A percentile compares a stretch with the other conserved stretches of the same genome.
Evolutionary conservation across 352 stramenopile species (phyloP).

Genomic region (Phytopythium boreale): DNA sequence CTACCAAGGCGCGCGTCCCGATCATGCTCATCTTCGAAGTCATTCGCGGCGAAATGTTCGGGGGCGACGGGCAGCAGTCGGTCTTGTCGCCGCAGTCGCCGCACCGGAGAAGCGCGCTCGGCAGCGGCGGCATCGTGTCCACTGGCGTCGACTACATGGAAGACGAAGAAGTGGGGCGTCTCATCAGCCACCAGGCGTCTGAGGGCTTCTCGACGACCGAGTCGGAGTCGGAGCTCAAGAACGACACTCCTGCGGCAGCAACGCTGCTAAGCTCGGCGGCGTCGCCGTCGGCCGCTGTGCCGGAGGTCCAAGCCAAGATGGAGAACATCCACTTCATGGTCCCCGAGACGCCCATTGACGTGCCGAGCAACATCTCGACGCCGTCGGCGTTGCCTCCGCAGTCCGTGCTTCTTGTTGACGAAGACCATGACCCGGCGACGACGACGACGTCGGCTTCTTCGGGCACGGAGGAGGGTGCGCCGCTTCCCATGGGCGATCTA

Average conservation of each 20-base stretch:
- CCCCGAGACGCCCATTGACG: conserved; percentile 68
- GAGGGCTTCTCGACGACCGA: conserved; percentile 41
- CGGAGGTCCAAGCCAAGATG: conserved; percentile 3
- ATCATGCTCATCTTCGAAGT: conserved; percentile 90
- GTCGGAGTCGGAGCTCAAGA: conserved; percentile 19
- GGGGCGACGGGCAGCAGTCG: conserved; percentile 40
- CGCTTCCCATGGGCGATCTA: conserved; percentile 1
- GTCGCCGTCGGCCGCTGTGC: background rate
- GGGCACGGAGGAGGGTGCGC: background rate
- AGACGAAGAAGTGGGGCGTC: conserved; percentile 71
- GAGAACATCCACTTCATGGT: conserved; percentile 13
- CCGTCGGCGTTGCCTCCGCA: conserved; percentile 34
- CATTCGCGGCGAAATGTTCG: conserved; percentile 70
- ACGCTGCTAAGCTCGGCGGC: conserved; percentile 11
- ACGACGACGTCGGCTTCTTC: conserved; percentile 8
- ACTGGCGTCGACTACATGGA: conserved; percentile 68
- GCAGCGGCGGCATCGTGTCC: conserved; percentile 33
- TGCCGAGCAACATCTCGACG: conserved; percentile 50
- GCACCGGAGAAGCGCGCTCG: conserved; percentile 32
- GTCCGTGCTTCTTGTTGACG: conserved; percentile 18
- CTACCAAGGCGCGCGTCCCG: conserved; percentile 81
- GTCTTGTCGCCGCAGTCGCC: conserved; percentile 57
- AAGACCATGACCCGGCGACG: background rate
- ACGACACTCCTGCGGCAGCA: conserved; percentile 21
- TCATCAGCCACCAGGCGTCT: conserved; percentile 69